phyloP scores from a whole-genome alignment of 371 early-diverging fungal species.

The Syncephalastrum sp. region DNA sequence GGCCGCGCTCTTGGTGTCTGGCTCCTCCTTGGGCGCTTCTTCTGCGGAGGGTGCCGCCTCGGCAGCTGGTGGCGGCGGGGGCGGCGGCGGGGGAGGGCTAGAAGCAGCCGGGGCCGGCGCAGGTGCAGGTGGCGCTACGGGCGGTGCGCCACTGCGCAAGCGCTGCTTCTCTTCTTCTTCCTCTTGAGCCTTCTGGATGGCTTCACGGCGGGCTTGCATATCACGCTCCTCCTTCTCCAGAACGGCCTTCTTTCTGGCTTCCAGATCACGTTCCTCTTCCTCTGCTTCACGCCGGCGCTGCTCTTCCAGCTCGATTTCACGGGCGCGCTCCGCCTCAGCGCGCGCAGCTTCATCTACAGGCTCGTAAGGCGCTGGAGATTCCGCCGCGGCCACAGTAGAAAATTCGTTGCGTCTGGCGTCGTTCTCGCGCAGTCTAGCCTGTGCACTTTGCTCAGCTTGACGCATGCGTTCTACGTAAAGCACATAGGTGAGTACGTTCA shows the following conservation, averaged over 20 bases:
- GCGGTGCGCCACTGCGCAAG: constrained; percentile 6
- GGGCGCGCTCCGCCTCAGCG: background rate
- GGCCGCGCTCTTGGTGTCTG: background rate
- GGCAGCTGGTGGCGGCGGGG: constrained; percentile 11
- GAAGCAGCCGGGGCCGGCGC: background rate
- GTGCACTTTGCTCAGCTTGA: constrained; percentile 38
- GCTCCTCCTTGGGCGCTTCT: background rate
- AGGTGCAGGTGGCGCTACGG: constrained; percentile 8
- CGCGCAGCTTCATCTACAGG: constrained; percentile 4
- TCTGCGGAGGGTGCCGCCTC: constrained; percentile 7
- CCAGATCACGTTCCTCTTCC: constrained; percentile 24
- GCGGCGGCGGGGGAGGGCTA: constrained; percentile 14
- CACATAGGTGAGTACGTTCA: background rate
- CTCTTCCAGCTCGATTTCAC: background rate
- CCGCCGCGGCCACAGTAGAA: background rate
- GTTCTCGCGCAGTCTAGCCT: constrained; percentile 27
- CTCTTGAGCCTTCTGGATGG: constrained; percentile 34
- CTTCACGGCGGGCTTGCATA: constrained; percentile 33
- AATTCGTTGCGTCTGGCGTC: constrained; percentile 27
- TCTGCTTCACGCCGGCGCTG: constrained; percentile 22
- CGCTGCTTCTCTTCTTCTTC: constrained; percentile 22
- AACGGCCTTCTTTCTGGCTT: constrained; percentile 25
- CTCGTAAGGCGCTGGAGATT: constrained; percentile 2
- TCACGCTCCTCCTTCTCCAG: constrained; percentile 35
- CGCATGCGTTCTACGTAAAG: constrained; percentile 27